phyloP scores from a whole-genome alignment of 371 early-diverging fungal genomes.

The Mucor plumbeus region DNA sequence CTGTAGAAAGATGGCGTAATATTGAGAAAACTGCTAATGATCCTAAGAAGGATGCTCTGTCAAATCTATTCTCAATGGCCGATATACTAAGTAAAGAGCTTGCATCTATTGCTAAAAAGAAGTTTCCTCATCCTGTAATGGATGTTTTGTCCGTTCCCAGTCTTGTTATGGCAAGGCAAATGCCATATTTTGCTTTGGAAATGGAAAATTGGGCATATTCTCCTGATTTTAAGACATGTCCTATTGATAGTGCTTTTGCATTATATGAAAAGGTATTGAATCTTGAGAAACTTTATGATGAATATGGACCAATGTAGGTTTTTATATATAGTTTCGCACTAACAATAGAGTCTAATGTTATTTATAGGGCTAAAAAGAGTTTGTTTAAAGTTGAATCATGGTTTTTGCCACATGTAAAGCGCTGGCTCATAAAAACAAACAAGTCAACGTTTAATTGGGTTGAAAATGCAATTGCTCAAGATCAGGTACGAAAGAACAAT shows the following conservation, averaged over 20 bases:
- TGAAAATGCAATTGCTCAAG: slow-evolving; percentile 53
- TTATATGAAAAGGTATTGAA: slow-evolving; percentile 38
- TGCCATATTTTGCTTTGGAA: slow-evolving; percentile 46
- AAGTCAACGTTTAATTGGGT: slow-evolving; percentile 55
- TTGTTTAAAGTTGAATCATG: slow-evolving; percentile 58
- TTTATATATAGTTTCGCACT: neutral
- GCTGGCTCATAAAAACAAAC: slow-evolving; percentile 53
- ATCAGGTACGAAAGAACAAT: slow-evolving; percentile 40
- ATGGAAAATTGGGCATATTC: slow-evolving; percentile 44
- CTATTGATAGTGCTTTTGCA: slow-evolving; percentile 37
- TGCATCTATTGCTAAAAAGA: slow-evolving; percentile 20
- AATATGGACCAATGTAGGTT: slow-evolving; percentile 33
- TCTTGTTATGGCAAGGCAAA: slow-evolving; percentile 39
- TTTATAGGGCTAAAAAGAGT: slow-evolving; percentile 25
- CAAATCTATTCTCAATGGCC: slow-evolving; percentile 25
- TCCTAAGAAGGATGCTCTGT: slow-evolving; percentile 21
- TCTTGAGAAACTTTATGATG: slow-evolving; percentile 32
- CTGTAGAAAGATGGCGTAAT: slow-evolving; percentile 36
- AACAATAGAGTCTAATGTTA: neutral
- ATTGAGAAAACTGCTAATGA: slow-evolving; percentile 29
- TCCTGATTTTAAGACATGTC: slow-evolving; percentile 28
- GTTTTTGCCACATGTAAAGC: slow-evolving; percentile 59
- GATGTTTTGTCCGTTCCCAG: slow-evolving; percentile 27
- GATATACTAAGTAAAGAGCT: slow-evolving; percentile 35
- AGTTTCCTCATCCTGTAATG: slow-evolving; percentile 12